Percentiles rank a stretch among this genome's conserved stretches.
These are phyloP conservation scores for Candida germanica DNA, from an alignment of 805 yeast species.

Conservation along the genomic window DNA sequence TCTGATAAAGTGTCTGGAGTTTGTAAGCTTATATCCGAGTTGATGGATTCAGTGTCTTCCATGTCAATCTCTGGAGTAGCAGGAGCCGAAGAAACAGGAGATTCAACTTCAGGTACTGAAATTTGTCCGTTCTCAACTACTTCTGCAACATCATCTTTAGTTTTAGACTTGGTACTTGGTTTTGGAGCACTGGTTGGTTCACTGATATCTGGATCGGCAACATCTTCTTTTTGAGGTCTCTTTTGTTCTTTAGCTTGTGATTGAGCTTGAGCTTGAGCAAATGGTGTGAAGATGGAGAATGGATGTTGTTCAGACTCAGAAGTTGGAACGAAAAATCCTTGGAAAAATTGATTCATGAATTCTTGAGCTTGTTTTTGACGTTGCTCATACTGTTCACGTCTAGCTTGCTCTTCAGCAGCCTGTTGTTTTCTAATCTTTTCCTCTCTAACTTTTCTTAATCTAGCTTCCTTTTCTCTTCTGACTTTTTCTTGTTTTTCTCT, in stretches of 20 bases:
- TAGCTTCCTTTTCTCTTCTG: slow-evolving; percentile 12
- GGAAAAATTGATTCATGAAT: slow-evolving; percentile 21
- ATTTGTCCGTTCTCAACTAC: slow-evolving; percentile 6
- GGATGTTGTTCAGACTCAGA: background rate
- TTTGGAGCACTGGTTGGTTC: slow-evolving; percentile 1
- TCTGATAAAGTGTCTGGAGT: slow-evolving; percentile 10
- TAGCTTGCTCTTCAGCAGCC: slow-evolving; percentile 14
- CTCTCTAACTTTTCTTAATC: slow-evolving; percentile 13
- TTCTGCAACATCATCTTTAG: slow-evolving; percentile 13
- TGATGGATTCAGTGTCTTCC: slow-evolving; percentile 6
- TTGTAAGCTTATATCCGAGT: slow-evolving; percentile 8
- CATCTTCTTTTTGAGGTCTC: slow-evolving; percentile 1
- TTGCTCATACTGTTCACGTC: slow-evolving; percentile 10
- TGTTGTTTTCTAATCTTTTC: slow-evolving; percentile 14
- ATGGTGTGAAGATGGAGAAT: background rate
- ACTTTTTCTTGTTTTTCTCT: slow-evolving; percentile 9
- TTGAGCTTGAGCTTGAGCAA: slow-evolving; percentile 1
- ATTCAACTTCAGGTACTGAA: slow-evolving; percentile 11
- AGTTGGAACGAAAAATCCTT: slow-evolving; percentile 11
- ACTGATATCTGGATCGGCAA: background rate
- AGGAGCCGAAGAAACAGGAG: slow-evolving; percentile 9
- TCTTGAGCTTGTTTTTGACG: slow-evolving; percentile 23
- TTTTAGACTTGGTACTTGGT: slow-evolving; percentile 8
- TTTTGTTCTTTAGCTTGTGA: slow-evolving; percentile 3
- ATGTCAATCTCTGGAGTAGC: slow-evolving; percentile 12